Evolutionary conservation across 495 filamentous ascomycete species (phyloP).

Genomic region (Diplogelasinospora grovesii): DNA sequence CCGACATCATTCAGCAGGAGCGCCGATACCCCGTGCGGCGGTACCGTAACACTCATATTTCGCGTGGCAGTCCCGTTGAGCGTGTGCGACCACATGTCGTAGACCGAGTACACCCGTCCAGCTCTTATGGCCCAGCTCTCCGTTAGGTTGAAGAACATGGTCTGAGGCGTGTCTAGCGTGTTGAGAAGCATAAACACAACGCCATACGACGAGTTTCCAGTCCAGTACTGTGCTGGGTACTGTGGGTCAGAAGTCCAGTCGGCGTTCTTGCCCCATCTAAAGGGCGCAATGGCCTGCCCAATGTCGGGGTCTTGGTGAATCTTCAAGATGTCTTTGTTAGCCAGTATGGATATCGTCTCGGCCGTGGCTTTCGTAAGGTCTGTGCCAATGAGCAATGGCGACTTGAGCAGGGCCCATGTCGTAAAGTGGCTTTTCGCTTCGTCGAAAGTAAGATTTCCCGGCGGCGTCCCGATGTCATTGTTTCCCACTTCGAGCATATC

Average conservation of each 20-base stretch:
- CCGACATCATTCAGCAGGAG: constrained; percentile 6
- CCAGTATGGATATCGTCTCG: constrained; percentile 22
- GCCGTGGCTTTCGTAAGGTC: constrained; percentile 27
- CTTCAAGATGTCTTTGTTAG: constrained; percentile 15
- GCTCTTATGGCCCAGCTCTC: constrained; percentile 10
- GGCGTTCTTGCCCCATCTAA: too few species aligned
- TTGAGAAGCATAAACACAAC: constrained; percentile 9
- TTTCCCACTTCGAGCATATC: constrained; percentile 46
- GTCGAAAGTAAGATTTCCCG: constrained; percentile 7
- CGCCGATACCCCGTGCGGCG: constrained; percentile 6
- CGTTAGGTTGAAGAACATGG: constrained; percentile 6
- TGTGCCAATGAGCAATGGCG: constrained; percentile 42
- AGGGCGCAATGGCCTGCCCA: background rate
- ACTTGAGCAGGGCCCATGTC: constrained; percentile 46
- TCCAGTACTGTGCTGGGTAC: constrained; percentile 7
- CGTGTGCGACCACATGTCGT: constrained; percentile 8
- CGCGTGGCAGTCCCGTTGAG: constrained; percentile 1
- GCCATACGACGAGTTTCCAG: constrained; percentile 7
- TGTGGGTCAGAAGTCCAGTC: constrained; percentile 3
- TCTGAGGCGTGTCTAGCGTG: background rate
- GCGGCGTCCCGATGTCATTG: constrained; percentile 18
- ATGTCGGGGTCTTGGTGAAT: constrained; percentile 7
- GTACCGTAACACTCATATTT: constrained; percentile 1
- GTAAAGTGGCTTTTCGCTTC: constrained; percentile 44
- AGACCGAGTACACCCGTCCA: constrained; percentile 4